Evolutionary conservation across 495 filamentous ascomycete genomes (phyloP), one percentile per base, ranked within the genome.

Genomic region (Cetradonia linearis): DNA sequence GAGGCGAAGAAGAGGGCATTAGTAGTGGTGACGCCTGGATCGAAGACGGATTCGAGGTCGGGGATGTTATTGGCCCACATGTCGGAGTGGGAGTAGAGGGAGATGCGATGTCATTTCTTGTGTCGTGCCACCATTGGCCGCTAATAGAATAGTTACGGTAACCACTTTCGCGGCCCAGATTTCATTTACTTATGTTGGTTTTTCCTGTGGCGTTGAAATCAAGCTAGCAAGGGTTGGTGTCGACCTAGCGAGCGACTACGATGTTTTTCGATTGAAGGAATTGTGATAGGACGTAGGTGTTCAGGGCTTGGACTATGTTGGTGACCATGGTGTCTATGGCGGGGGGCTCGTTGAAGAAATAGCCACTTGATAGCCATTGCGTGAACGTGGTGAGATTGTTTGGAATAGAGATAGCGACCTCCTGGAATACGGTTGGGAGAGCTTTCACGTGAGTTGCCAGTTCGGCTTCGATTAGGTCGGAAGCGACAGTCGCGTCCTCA

Each of bases 241-340:
- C 59, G 59, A 61, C 48, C 14, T 49, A 33, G 5, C 59, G 48
- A 13, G 59, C 34, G 48, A 61, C 55, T 14, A 61, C 27, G 16
- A 55, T 36, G 23, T 55, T 54, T 27, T 61, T 33, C 18, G 55
- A 20, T 30, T 54, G 47, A 31, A 61, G 49, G n/a, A 52, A 28
- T 14, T 61, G 59, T 14, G 34, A 42, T 1, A 61, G 18, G 5
- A 61, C 36, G 30, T 61, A 61, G 18, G 59, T 61, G 23, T 61
- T 37, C 20, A 61, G 49, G 9, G 46, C 59, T 36, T 33, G 31
- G 13, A 18, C 31, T 11, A 61, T 28, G 38, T 46, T 44, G 1
- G 3, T n/a, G 1, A 33, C 28, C 49, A 53, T 53, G 31, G 25
- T 37, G 23, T 55, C 38, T 34, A 55, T 25, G 14, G 30, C 40